Conservation (phyloP, 495 filamentous ascomycete genomes). For the Xylaria cubensis region DNA sequence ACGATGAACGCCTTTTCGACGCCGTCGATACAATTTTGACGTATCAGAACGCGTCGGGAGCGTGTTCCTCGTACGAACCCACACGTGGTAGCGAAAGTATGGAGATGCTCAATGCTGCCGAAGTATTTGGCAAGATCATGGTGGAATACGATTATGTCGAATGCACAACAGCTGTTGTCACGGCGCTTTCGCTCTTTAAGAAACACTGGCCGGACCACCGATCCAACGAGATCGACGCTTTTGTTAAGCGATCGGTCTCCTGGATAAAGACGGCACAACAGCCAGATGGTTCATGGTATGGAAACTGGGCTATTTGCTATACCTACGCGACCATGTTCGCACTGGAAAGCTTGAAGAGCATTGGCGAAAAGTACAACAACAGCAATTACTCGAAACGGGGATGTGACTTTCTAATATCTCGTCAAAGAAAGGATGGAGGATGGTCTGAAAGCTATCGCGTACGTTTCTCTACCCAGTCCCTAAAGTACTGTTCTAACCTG, state of each 20-base stretch:
- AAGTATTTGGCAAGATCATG: slow-evolving; percentile 98
- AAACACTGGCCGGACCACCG: slow-evolving; percentile 83
- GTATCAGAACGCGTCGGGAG: slow-evolving; percentile 89
- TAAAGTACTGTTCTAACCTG: slow-evolving; percentile 20
- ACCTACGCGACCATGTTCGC: slow-evolving; percentile 98
- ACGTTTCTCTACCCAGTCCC: slow-evolving; percentile 51
- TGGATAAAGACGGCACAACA: slow-evolving; percentile 84
- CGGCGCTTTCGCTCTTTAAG: slow-evolving; percentile 81
- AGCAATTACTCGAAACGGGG: slow-evolving; percentile 72
- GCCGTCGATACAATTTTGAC: slow-evolving; percentile 89
- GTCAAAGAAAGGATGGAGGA: slow-evolving; percentile 86
- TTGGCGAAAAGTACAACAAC: slow-evolving; percentile 81
- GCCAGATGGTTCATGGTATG: slow-evolving; percentile 92
- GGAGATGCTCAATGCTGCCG: slow-evolving; percentile 90
- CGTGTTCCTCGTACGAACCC: slow-evolving; percentile 89
- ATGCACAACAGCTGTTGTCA: slow-evolving; percentile 96
- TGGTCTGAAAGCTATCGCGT: slow-evolving; percentile 96
- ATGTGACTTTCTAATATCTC: slow-evolving; percentile 83
- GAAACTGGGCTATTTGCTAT: slow-evolving; percentile 97
- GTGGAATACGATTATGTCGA: slow-evolving; percentile 97
- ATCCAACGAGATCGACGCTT: slow-evolving; percentile 71
- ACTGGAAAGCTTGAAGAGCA: slow-evolving; percentile 79
- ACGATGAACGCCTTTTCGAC: slow-evolving; percentile 78
- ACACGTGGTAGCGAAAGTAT: slow-evolving; percentile 76
- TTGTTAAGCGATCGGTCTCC: slow-evolving; percentile 71